Evolutionary conservation across 23 red algal species (phyloP).

Genomic region (Gracilariopsis chorda): DNA sequence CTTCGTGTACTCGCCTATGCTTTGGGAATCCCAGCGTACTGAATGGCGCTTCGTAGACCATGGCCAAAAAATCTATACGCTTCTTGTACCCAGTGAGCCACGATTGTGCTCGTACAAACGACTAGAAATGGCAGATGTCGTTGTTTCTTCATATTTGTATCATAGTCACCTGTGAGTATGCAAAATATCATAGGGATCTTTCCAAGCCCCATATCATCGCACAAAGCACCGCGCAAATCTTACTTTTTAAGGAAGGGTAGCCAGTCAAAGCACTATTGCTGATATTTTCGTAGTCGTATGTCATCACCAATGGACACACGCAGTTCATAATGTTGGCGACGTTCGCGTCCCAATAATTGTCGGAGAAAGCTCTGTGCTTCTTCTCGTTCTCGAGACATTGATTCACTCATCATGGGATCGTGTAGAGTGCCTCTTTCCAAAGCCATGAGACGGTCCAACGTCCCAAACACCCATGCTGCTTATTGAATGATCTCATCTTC

Average conservation of each 20-base stretch:
- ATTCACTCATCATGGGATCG: too few relatives aligned
- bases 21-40: conserved; percentile 47
- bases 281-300: too few relatives aligned
- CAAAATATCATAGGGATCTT: conserved; percentile 83
- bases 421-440: conserved; percentile 28
- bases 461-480: conserved; percentile 28
- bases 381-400: too few relatives aligned
- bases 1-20: not conserved
- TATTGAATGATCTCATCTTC: conserved; percentile 15
- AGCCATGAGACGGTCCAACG: conserved; percentile 60
- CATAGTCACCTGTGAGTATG: too few relatives aligned
- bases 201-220: too few relatives aligned
- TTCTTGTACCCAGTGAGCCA: too few relatives aligned
- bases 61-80: conserved; percentile 55
- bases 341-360: conserved; percentile 75
- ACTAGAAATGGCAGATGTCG: conserved; percentile 33
- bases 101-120: conserved; percentile 53
- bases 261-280: conserved; percentile 79
- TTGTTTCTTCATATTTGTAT: too few relatives aligned
- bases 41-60: conserved; percentile 21
- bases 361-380: conserved; percentile 44
- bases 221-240: too few relatives aligned
- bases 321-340: conserved; percentile 51
- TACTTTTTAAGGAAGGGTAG: conserved; percentile 63
- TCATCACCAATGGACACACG: conserved; percentile 38